Evolutionary conservation across 2,329 filamentous ascomycete species (phyloP).

Genomic region (Ophiostoma triangulosporum): DNA sequence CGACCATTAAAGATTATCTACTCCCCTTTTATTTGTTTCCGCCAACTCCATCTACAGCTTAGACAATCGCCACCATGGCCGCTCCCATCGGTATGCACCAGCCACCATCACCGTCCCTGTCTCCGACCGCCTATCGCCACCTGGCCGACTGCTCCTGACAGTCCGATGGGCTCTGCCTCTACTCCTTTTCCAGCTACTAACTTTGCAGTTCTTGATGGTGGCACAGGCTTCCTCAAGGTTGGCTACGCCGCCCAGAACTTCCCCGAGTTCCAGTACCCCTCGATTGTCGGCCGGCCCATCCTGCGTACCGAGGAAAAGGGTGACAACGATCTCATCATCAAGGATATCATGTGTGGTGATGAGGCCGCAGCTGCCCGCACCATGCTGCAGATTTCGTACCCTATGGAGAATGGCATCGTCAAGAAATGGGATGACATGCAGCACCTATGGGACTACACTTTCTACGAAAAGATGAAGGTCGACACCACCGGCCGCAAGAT

Average conservation of each 20-base stretch:
- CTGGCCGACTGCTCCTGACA: not conserved
- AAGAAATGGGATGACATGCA: slow-evolving; percentile 99
- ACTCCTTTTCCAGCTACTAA: not conserved
- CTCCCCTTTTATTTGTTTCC: not conserved
- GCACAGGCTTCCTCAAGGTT: slow-evolving; percentile 98
- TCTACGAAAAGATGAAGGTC: slow-evolving; percentile 91
- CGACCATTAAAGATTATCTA: not conserved
- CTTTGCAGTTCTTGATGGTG: slow-evolving; percentile 87
- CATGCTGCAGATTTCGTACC: slow-evolving; percentile 97
- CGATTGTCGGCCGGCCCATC: slow-evolving; percentile 95
- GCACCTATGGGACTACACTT: slow-evolving; percentile 98
- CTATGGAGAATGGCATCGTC: slow-evolving; percentile 99
- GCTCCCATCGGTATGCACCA: slow-evolving; percentile 36
- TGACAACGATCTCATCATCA: slow-evolving; percentile 52
- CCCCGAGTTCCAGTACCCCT: slow-evolving; percentile 95
- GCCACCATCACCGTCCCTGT: not conserved
- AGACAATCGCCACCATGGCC: slow-evolving; percentile 27
- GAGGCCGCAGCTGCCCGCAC: slow-evolving; percentile 90
- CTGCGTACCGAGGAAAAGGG: slow-evolving; percentile 83
- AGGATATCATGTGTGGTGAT: slow-evolving; percentile 99
- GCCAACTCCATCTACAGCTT: not conserved
- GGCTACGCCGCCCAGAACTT: slow-evolving; percentile 99
- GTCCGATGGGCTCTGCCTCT: not conserved
- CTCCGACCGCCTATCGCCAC: not conserved
- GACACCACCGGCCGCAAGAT: slow-evolving; percentile 91